Evolutionary conservation across 2,329 filamentous ascomycete genomes (phyloP).

Genomic region (Calycina marina): DNA sequence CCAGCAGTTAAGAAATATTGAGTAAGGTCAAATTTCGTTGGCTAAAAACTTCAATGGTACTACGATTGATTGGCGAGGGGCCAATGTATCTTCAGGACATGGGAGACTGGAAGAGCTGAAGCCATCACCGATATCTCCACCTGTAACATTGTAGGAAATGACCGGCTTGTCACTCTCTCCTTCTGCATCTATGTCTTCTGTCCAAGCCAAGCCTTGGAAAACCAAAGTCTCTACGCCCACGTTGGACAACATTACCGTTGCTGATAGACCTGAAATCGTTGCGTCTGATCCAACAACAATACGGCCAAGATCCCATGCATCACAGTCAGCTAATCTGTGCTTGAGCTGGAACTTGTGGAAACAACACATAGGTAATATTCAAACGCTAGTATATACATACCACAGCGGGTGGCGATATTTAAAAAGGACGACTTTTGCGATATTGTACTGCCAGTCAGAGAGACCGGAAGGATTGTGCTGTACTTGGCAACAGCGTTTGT

Average conservation of each 20-base stretch:
- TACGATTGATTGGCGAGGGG: conserved; percentile 18
- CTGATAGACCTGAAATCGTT: conserved; percentile 17
- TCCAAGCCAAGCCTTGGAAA: conserved; percentile 25
- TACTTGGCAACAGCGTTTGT: conserved; percentile 23
- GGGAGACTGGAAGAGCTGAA: conserved; percentile 22
- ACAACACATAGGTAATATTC: no score
- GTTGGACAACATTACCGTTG: conserved; percentile 25
- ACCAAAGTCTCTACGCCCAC: conserved; percentile 24
- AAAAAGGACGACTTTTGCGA: no score
- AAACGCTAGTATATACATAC: no score
- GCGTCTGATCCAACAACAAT: conserved; percentile 20
- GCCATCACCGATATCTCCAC: conserved; percentile 20
- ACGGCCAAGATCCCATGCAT: conserved; percentile 24
- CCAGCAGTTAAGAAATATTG: conserved; percentile 19
- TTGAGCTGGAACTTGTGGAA: no score
- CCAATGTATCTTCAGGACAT: conserved; percentile 19
- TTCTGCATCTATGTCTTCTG: conserved; percentile 8
- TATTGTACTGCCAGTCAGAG: conserved; percentile 23
- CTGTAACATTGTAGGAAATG: conserved; percentile 21
- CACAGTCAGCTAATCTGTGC: no score
- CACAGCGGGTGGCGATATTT: no score
- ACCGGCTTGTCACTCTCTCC: no score
- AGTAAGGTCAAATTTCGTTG: conserved; percentile 19
- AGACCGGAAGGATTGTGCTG: conserved; percentile 22
- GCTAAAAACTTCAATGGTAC: conserved; percentile 18